These are phyloP conservation scores for Pelargonium australe DNA, from an alignment of 441 rosid species.

Conservation along the genomic window DNA sequence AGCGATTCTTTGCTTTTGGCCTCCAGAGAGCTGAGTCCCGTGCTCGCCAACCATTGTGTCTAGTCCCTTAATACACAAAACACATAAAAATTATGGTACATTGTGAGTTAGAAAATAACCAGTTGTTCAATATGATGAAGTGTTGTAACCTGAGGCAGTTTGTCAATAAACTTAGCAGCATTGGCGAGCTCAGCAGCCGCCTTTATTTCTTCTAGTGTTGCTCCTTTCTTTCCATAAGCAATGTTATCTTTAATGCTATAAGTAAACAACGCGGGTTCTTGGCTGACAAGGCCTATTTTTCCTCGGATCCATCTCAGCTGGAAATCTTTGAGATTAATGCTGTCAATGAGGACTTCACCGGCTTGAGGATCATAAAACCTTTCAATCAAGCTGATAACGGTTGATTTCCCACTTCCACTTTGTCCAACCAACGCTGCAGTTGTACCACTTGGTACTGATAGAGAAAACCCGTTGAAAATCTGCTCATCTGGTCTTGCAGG, in stretches of 20 bases:
- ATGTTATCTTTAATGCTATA: conserved; percentile 57
- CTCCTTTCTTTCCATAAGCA: conserved; percentile 61
- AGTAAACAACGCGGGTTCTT: conserved; percentile 64
- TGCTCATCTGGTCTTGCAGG: conserved; percentile 67
- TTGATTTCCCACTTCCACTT: conserved; percentile 83
- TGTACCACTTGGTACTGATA: conserved; percentile 46
- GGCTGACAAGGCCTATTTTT: conserved; percentile 66
- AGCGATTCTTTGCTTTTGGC: conserved; percentile 80
- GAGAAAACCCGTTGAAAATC: conserved; percentile 58
- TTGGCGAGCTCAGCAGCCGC: conserved; percentile 59
- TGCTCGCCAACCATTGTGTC: conserved; percentile 77
- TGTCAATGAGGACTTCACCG: conserved; percentile 63
- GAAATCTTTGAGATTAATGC: conserved; percentile 40
- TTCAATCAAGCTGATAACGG: conserved; percentile 63
- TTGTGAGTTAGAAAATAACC: conserved; percentile 39
- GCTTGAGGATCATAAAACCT: conserved; percentile 75
- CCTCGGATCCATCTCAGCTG: conserved; percentile 65
- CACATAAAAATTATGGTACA: neutral
- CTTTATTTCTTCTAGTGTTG: conserved; percentile 51
- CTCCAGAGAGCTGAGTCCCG: conserved; percentile 71
- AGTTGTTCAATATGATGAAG: neutral
- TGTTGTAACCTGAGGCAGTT: conserved; percentile 48
- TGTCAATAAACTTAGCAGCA: conserved; percentile 66
- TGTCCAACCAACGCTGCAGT: conserved; percentile 72
- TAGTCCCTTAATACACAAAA: conserved; percentile 29